Base-by-base conservation (phyloP, 2,329 filamentous ascomycete genomes). In the Beauveria brongniartii region DNA sequence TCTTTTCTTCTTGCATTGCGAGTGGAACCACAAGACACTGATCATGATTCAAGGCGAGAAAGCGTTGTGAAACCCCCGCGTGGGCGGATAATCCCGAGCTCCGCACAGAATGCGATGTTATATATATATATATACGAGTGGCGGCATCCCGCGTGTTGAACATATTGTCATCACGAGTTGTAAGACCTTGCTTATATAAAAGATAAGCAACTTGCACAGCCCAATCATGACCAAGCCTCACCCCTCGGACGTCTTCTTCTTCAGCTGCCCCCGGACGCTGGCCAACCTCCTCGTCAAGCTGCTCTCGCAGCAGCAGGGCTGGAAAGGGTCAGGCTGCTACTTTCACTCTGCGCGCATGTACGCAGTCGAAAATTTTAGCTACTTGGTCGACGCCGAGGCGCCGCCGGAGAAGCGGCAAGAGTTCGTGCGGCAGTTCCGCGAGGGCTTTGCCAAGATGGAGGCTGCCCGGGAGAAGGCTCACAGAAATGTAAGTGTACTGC, bases 251-350 rank as follows among this genome's bases (percentile, higher is more conserved):
- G 61, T 62, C 44, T 51, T 62, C 37, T 53, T 62, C 51, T 37
- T 62, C 51, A 62, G 61, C 56, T 47, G 44, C n/a, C 48, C 55
- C 14, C 55, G 61, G 12, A 59, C 61, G 20, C 55, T 59, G 14
- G 59, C 61, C 22, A 62, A 62, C 50, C 61, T 62, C 10, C 51
- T 62, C 51, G 50, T 53, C 22, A 59, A 59, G 44, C 41, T 62
- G 50, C 55, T 62, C 30, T 62, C 61, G 30, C n/a, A 62, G 50
- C 61, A 62, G 50, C 18, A 44, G 16, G 61, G 56, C 34, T 62
- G 55, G 55, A 56, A 55, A n/a, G 30, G 37, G 26, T 48, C 55
- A 2, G 61, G 56, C 43, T 62, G 59, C 55, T 30, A 62, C 51
- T 37, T 59, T 24, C 61, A 62, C 34, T 3, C 7, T 1, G 55